Conservation (phyloP, 352 stramenopile genomes). For the Phytophthora litchii region DNA sequence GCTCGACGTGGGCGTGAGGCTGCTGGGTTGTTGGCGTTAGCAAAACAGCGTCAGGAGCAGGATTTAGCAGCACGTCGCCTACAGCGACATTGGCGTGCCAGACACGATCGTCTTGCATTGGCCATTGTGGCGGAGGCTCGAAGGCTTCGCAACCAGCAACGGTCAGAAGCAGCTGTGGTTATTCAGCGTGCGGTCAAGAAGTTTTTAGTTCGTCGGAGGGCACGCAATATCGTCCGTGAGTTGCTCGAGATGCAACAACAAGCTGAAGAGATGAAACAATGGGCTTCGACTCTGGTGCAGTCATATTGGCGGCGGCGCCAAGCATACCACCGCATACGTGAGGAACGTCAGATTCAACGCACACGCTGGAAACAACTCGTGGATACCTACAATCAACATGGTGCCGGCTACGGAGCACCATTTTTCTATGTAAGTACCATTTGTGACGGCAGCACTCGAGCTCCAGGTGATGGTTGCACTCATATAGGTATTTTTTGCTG, state of each 20-base stretch:
- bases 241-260: conserved; percentile 48
- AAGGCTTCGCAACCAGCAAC: conserved; percentile 32
- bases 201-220: conserved; percentile 52
- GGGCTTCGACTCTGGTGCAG: conserved; percentile 77
- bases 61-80: conserved; percentile 46
- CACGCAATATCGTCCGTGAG: conserved; percentile 50
- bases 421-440: conserved; percentile 90
- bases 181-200: conserved; percentile 55
- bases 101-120: conserved; percentile 51
- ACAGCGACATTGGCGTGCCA: conserved; percentile 59
- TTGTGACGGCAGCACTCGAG: no score
- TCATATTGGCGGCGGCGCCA: conserved; percentile 59
- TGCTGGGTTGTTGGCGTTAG: conserved; percentile 47
- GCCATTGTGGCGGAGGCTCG: conserved; percentile 47
- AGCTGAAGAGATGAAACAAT: conserved; percentile 66
- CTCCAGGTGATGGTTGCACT: no score
- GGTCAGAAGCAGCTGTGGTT: conserved; percentile 39
- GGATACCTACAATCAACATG: conserved; percentile 81
- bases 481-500: background rate
- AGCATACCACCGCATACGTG: conserved; percentile 40
- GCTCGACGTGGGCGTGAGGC: conserved; percentile 50
- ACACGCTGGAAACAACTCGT: conserved; percentile 93
- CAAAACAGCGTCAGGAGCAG: conserved; percentile 42
- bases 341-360: conserved; percentile 43
- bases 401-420: conserved; percentile 66